A percentile compares a stretch with the other conserved stretches of the same genome.
Conservation (phyloP, 805 yeast species). For the Candida krabiensis region DNA sequence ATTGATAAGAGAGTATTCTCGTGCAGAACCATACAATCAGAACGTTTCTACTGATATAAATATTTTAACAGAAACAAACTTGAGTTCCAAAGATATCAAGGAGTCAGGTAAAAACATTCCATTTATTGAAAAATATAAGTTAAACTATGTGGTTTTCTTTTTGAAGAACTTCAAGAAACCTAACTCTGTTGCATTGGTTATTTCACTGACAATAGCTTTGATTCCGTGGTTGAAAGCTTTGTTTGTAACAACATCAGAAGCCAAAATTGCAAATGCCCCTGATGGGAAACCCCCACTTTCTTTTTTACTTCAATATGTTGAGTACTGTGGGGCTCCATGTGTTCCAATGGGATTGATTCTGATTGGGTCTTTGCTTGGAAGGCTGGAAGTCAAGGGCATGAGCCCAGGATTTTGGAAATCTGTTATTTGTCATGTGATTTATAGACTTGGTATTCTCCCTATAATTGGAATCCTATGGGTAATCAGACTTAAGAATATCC, state of each 20-base stretch:
- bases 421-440: constrained; percentile 42
- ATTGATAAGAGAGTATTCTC: constrained; percentile 35
- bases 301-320: constrained; percentile 48
- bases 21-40: constrained; percentile 33
- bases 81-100: constrained; percentile 26
- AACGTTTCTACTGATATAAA: constrained; percentile 28
- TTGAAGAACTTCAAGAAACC: constrained; percentile 51
- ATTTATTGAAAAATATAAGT: constrained; percentile 30
- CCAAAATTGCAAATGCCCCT: constrained; percentile 39
- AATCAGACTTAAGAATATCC: constrained; percentile 43
- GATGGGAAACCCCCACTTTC: constrained; percentile 55
- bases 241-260: constrained; percentile 36
- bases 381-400: constrained; percentile 45
- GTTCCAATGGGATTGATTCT: constrained; percentile 56
- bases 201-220: constrained; percentile 49
- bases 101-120: constrained; percentile 24
- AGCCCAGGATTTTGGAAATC: constrained; percentile 60
- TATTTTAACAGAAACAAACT: constrained; percentile 35
- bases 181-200: constrained; percentile 44
- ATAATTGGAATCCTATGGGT: constrained; percentile 53
- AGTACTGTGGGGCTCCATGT: constrained; percentile 51
- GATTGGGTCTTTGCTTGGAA: constrained; percentile 54
- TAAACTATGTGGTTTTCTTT: constrained; percentile 32
- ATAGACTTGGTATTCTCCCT: constrained; percentile 47
- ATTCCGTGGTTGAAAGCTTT: constrained; percentile 54